These are phyloP conservation scores for Penicillium ucsense DNA, from an alignment of 495 filamentous ascomycete genomes.

Conservation along the genomic window DNA sequence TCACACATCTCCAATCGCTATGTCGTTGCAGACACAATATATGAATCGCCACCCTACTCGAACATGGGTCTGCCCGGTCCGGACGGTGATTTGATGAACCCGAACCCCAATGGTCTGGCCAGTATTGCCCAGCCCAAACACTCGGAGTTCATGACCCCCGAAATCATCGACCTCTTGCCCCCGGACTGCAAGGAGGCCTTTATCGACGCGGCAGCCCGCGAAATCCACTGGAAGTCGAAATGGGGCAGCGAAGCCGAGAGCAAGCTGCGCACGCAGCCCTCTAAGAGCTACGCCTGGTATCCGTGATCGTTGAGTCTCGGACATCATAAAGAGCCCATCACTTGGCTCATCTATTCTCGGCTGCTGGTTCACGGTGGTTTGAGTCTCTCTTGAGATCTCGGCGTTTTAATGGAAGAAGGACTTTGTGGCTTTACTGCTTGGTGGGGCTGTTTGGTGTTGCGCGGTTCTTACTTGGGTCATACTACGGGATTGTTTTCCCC, in stretches of 20 bases:
- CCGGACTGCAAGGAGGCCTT: conserved; percentile 63
- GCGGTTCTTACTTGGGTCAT: too few species aligned
- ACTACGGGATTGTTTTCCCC: too few species aligned
- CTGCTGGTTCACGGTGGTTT: too few species aligned
- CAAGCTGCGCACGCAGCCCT: conserved; percentile 35
- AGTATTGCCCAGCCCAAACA: conserved; percentile 31
- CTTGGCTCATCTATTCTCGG: too few species aligned
- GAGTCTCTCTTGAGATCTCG: not conserved
- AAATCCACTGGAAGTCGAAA: conserved; percentile 59
- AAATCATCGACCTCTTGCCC: conserved; percentile 61
- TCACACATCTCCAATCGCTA: conserved; percentile 62
- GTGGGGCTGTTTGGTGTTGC: too few species aligned
- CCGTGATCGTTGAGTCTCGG: conserved; percentile 14
- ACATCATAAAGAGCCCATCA: not conserved
- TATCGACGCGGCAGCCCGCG: conserved; percentile 47
- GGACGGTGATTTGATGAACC: conserved; percentile 47
- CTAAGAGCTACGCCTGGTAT: conserved; percentile 44
- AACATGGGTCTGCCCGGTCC: conserved; percentile 55
- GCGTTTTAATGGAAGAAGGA: not conserved
- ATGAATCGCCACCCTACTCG: conserved; percentile 49
- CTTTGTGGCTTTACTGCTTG: not conserved
- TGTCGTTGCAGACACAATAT: conserved; percentile 61
- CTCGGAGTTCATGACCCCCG: conserved; percentile 47
- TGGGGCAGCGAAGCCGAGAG: conserved; percentile 57
- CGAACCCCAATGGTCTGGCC: conserved; percentile 56